These are phyloP conservation scores for Starmerella khaoyaiensis DNA, from an alignment of 805 yeast genomes.

Conservation along the genomic window DNA sequence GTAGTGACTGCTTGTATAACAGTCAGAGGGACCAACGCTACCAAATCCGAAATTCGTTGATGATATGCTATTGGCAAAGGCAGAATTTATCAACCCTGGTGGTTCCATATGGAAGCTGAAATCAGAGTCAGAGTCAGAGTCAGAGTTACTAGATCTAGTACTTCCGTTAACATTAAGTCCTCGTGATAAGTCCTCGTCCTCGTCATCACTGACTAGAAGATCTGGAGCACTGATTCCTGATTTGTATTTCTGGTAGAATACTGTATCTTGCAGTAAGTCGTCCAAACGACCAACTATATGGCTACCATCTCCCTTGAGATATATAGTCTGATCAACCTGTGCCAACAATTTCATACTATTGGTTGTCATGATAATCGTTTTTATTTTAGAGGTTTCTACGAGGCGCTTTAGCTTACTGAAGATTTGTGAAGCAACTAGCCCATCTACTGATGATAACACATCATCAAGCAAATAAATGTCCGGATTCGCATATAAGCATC, in stretches of 20 bases:
- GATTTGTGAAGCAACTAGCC: slow-evolving; percentile 75
- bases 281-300: slow-evolving; percentile 47
- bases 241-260: slow-evolving; percentile 1
- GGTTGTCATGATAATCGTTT: slow-evolving; percentile 65
- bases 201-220: slow-evolving; percentile 1
- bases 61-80: too few relatives aligned
- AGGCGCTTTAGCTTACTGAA: slow-evolving; percentile 62
- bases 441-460: slow-evolving; percentile 88
- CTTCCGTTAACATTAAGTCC: too few relatives aligned
- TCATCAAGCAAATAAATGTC: slow-evolving; percentile 81
- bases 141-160: too few relatives aligned
- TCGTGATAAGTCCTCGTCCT: too few relatives aligned
- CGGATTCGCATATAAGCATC: slow-evolving; percentile 86
- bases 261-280: slow-evolving; percentile 32
- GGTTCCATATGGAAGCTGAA: too few relatives aligned
- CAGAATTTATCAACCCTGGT: too few relatives aligned
- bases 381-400: slow-evolving; percentile 36
- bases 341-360: slow-evolving; percentile 64
- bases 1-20: too few relatives aligned
- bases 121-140: too few relatives aligned
- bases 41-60: too few relatives aligned
- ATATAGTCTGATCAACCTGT: slow-evolving; percentile 54
- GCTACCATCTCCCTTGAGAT: slow-evolving; percentile 43
- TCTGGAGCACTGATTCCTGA: slow-evolving; percentile 7
- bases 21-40: too few relatives aligned